phyloP scores from a whole-genome alignment of 176 grass and related monocot genomes.

The sorghum (Sorghum bicolor) region Sorghum_bicolor_NCBIv3 NC_012871.2:64924501-64925000 shows the following conservation, averaged over 20 bases:
- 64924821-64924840: too few relatives aligned
- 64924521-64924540: slow-evolving; percentile 22
- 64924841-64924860: background rate
- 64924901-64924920: background rate
- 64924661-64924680: background rate
- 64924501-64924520: background rate
- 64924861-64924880: background rate
- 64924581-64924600: background rate
- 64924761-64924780: background rate
- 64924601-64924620: background rate
- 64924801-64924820: background rate
- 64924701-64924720: background rate
- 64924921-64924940: background rate
- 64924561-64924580: background rate
- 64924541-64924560: background rate
- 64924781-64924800: too few relatives aligned
- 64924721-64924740: background rate
- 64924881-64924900: background rate
- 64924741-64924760: background rate
- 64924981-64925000: background rate
- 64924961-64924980: background rate
- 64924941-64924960: background rate
- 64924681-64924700: background rate
- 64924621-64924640: background rate
- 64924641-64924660: background rate